Evolutionary conservation across 352 stramenopile species (phyloP), one percentile per base, ranked within the genome.

Genomic region (Phytophthora nicotianae): DNA sequence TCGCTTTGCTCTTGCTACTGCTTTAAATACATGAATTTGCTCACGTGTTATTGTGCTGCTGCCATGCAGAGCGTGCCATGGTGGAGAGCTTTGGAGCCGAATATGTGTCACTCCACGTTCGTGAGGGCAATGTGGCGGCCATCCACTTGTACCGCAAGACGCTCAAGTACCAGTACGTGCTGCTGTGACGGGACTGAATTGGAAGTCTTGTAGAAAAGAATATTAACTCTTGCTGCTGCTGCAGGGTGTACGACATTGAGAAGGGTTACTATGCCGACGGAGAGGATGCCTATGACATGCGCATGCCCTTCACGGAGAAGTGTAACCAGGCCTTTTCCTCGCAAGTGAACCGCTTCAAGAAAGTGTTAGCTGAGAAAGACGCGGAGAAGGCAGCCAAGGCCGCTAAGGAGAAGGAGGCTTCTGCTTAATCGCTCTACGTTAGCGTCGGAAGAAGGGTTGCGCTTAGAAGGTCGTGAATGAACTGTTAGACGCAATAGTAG

Each of bases 251-350:
- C 75, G 96, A 99, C 70, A 97, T 99, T 41, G 98, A 99, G 75
- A 97, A 97, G 78, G 97, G 95, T 23, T 99, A 99, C 80, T 99
- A 99, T 81, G 98, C 97, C 0, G 98, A 99, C 75, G 98, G 97
- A 54, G 98, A 99, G 78, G 97, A 99, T 81, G 98, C 97, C 13
- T 99, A 99, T 75, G 95, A 99, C 68, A 99, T 99, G 96, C 83
- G 95, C 59, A 95, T 95, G 81, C 93, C 93, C 13, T 99, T 99
- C 77, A 91, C 75, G 43, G 84, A 96, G 16, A 96, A 97, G 70
- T 93, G 86, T 72, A 81, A 88, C 57, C 83, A 93, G 62, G 88
- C 88, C 41, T 94, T 96, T 55, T 70, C 88, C 13, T 91, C 84
- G 26, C 82, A 93, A 51, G 86, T 94, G 46, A 88, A 89, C 67